A percentile compares a stretch with the other conserved stretches of the same genome.
Conservation (phyloP, 257 asterid genomes). For the Gardenia jasminoides region DNA sequence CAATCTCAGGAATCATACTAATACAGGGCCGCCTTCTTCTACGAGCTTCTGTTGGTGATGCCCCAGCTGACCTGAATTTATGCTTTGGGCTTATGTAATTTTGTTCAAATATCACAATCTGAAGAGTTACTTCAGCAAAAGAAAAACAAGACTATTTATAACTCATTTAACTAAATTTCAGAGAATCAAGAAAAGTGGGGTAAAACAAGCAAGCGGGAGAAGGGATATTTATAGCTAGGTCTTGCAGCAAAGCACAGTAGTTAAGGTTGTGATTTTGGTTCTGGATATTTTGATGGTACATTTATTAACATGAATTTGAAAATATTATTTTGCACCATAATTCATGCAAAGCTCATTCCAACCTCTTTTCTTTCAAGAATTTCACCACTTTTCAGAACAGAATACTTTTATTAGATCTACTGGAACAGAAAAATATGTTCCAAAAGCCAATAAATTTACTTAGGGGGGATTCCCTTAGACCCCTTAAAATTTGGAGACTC, state of each 20-base stretch:
- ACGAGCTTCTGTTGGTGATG: slow-evolving; percentile 76
- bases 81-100: not conserved
- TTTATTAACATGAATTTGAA: not conserved
- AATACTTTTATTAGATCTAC: too few species aligned
- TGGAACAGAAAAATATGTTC: too few species aligned
- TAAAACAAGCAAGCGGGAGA: not conserved
- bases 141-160: not conserved
- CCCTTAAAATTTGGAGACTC: too few species aligned
- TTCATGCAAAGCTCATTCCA: not conserved
- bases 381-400: not conserved
- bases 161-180: not conserved
- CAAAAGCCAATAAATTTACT: too few species aligned
- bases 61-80: slow-evolving; percentile 78
- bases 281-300: not conserved
- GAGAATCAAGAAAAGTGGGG: slow-evolving; percentile 5
- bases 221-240: not conserved
- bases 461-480: too few species aligned
- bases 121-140: not conserved
- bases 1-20: slow-evolving; percentile 91
- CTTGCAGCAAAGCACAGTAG: not conserved
- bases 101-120: not conserved
- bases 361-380: not conserved
- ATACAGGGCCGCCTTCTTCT: slow-evolving; percentile 77
- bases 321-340: not conserved
- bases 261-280: not conserved